These are phyloP conservation scores for Lepiota subincarnata DNA, from an alignment of 768 basidiomycete genomes.

Conservation along the genomic window DNA sequence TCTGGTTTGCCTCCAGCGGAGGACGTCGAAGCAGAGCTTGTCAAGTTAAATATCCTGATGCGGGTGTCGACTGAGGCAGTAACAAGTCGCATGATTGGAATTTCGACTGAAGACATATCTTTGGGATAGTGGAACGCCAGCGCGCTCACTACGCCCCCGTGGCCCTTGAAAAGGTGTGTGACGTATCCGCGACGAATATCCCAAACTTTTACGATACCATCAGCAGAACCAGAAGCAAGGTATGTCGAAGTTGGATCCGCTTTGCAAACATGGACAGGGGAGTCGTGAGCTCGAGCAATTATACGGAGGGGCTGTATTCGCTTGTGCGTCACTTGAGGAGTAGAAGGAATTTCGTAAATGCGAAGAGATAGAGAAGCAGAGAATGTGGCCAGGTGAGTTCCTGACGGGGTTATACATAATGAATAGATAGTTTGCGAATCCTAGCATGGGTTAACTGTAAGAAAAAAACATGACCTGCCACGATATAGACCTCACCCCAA, in stretches of 20 bases:
- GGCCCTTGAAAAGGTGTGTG: conserved; percentile 94
- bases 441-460: conserved; percentile 33
- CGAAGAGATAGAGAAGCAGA: conserved; percentile 78
- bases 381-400: conserved; percentile 73
- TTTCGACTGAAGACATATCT: conserved; percentile 47
- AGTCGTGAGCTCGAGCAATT: conserved; percentile 83
- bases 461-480: conserved; percentile 1
- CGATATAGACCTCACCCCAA: conserved; percentile 49
- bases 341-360: conserved; percentile 73
- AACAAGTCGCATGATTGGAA: conserved; percentile 69
- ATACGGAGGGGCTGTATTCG: conserved; percentile 67
- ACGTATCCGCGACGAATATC: conserved; percentile 82
- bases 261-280: conserved; percentile 88
- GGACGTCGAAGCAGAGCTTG: conserved; percentile 54
- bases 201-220: conserved; percentile 97
- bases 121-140: conserved; percentile 78
- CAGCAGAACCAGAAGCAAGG: conserved; percentile 93
- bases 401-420: conserved; percentile 74
- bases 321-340: conserved; percentile 36
- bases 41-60: conserved; percentile 89
- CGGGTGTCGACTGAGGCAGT: conserved; percentile 91
- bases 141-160: conserved; percentile 96
- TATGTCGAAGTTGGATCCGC: conserved; percentile 84
- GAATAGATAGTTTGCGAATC: conserved; percentile 83
- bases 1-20: conserved; percentile 59